phyloP scores from a whole-genome alignment of 495 filamentous ascomycete genomes.

The Talaromyces nanjingensis region DNA sequence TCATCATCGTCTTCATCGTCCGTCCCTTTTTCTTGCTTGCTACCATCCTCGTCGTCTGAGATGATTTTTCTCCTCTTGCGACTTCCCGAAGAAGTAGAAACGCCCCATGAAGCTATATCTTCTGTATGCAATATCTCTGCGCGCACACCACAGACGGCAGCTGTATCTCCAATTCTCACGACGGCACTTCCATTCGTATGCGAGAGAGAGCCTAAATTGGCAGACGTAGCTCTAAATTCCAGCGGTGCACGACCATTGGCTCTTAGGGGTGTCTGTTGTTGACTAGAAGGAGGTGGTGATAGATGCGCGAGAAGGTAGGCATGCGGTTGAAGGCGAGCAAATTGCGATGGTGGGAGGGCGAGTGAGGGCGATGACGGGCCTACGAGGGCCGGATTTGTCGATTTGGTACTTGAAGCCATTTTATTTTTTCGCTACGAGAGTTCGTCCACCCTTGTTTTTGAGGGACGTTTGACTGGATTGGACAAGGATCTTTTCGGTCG shows the following conservation, averaged over 20 bases:
- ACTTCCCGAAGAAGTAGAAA: slow-evolving; percentile 22
- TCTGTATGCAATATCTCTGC: slow-evolving; percentile 73
- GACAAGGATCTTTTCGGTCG: neutral
- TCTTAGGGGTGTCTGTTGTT: slow-evolving; percentile 49
- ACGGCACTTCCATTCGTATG: slow-evolving; percentile 87
- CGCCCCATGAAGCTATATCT: slow-evolving; percentile 59
- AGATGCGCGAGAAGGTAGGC: slow-evolving; percentile 88
- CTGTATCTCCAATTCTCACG: slow-evolving; percentile 80
- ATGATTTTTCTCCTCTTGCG: slow-evolving; percentile 9
- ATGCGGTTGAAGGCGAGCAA: slow-evolving; percentile 82
- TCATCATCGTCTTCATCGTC: slow-evolving; percentile 42
- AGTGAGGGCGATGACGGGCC: slow-evolving; percentile 35
- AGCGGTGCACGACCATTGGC: slow-evolving; percentile 70
- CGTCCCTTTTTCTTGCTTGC: slow-evolving; percentile 12
- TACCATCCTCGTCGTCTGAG: slow-evolving; percentile 14
- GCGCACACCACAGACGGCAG: slow-evolving; percentile 83
- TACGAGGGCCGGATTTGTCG: slow-evolving; percentile 7
- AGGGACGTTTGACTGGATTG: neutral
- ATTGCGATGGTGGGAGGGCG: slow-evolving; percentile 71
- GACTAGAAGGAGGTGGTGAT: slow-evolving; percentile 45
- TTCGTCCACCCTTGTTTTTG: neutral
- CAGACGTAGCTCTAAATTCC: slow-evolving; percentile 58
- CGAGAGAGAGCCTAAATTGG: slow-evolving; percentile 73
- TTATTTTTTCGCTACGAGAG: neutral
- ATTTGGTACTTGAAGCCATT: slow-evolving; percentile 17